Conservation (phyloP, 768 basidiomycete species). For the Podaxis carcinomalis region DNA sequence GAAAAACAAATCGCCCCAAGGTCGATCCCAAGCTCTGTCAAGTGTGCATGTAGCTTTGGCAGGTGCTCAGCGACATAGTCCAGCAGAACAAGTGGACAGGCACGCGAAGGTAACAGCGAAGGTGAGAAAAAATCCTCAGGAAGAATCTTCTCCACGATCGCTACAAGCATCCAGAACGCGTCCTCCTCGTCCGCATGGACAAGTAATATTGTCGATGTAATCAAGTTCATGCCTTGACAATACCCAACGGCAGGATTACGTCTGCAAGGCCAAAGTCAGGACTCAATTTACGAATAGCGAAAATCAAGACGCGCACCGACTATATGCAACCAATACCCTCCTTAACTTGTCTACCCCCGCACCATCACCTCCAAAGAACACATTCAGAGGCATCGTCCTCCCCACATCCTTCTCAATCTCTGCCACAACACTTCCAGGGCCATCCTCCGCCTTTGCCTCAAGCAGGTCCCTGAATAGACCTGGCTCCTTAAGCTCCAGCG, state of each 20-base stretch:
- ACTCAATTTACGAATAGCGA: not conserved
- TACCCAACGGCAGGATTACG: conserved; percentile 93
- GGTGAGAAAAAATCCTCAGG: conserved; percentile 95
- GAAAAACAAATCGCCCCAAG: conserved; percentile 95
- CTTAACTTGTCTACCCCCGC: conserved; percentile 90
- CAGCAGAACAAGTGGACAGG: conserved; percentile 86
- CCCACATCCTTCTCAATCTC: conserved; percentile 98
- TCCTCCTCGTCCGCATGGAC: conserved; percentile 95
- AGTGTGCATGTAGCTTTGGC: conserved; percentile 73
- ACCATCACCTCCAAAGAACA: conserved; percentile 97
- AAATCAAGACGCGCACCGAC: conserved; percentile 56
- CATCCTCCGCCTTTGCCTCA: conserved; percentile 34
- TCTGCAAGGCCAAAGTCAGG: conserved; percentile 33
- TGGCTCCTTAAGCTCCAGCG: conserved; percentile 87
- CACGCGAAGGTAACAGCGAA: conserved; percentile 85
- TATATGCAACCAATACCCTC: conserved; percentile 87
- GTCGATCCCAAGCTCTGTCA: conserved; percentile 81
- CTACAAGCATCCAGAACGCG: conserved; percentile 91
- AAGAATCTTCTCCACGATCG: conserved; percentile 83
- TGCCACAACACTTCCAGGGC: conserved; percentile 42
- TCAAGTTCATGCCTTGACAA: conserved; percentile 93
- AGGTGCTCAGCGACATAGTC: conserved; percentile 79
- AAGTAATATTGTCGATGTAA: conserved; percentile 90
- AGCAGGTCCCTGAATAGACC: conserved; percentile 86
- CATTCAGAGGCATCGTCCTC: conserved; percentile 87